Percentiles rank a stretch among this genome's conserved stretches.
Conservation (phyloP, 148 eudicot genomes). For the Chenopodium suecicum region DNA sequence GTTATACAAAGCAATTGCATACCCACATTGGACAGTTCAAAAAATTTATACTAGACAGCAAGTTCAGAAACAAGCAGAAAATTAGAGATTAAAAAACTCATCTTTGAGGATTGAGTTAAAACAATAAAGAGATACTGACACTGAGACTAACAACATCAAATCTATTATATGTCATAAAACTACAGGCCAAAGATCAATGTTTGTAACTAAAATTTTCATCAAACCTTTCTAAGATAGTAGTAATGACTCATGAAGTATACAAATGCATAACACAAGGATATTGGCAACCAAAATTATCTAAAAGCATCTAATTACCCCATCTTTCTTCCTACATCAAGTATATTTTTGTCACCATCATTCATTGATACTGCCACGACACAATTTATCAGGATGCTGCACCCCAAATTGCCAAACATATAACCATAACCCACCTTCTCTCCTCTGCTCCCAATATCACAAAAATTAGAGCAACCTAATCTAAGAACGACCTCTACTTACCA, state of each 20-base stretch:
- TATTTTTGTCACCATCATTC: neutral
- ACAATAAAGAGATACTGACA: neutral
- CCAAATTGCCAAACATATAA: no score
- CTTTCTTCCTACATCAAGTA: neutral
- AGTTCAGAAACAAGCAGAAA: no score
- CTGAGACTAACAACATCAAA: neutral
- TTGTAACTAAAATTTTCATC: neutral
- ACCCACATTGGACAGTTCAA: neutral
- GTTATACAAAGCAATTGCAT: no score
- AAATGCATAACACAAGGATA: neutral
- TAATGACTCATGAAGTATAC: neutral
- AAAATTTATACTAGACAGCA: no score
- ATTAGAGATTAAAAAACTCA: neutral
- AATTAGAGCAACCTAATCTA: no score
- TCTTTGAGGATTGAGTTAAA: neutral
- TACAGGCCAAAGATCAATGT: neutral
- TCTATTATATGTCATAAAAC: neutral
- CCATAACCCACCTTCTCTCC: no score
- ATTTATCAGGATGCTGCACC: conserved; percentile 33
- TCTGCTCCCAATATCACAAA: no score
- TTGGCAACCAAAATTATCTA: neutral
- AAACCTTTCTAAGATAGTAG: neutral
- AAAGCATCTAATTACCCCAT: neutral
- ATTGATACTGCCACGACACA: neutral
- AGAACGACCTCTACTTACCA: no score